Evolutionary conservation across 352 stramenopile species (phyloP).

Genomic region (Halophytophthora polymorphica): DNA sequence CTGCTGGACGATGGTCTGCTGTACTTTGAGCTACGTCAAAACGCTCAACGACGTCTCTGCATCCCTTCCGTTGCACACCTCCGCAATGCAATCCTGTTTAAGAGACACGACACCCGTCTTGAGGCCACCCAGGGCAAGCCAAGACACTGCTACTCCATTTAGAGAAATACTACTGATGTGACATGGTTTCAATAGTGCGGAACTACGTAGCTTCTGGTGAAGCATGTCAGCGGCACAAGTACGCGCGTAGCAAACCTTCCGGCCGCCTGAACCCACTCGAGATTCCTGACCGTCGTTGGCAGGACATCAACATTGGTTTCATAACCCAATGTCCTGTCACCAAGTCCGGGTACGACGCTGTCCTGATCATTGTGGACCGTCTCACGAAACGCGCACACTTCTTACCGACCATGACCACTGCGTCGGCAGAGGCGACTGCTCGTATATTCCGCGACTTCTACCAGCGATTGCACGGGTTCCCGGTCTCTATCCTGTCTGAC

Average conservation of each 20-base stretch:
- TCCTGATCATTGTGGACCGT: constrained; percentile 10
- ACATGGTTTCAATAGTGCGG: background rate
- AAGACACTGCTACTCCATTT: constrained; percentile 4
- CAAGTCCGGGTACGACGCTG: background rate
- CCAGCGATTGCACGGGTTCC: constrained; percentile 11
- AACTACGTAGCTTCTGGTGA: constrained; percentile 12
- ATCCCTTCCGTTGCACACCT: constrained; percentile 2
- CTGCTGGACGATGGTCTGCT: background rate
- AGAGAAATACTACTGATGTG: constrained; percentile 4
- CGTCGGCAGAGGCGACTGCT: background rate
- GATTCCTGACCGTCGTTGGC: constrained; percentile 7
- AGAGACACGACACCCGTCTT: constrained; percentile 1
- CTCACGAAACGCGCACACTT: constrained; percentile 14
- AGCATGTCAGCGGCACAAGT: constrained; percentile 9
- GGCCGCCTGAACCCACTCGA: constrained; percentile 5
- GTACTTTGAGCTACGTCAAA: constrained; percentile 3
- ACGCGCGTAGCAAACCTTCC: background rate
- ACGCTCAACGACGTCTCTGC: constrained; percentile 2
- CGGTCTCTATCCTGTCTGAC: constrained; percentile 8
- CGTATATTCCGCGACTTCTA: constrained; percentile 9
- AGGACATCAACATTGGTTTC: constrained; percentile 20
- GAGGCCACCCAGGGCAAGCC: constrained; percentile 3
- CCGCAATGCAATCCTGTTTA: constrained; percentile 4
- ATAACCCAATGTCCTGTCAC: background rate
- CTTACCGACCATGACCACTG: background rate